These are phyloP conservation scores for Lachancea kluyveri DNA, from an alignment of 805 yeast species.

Conservation along the genomic window DNA sequence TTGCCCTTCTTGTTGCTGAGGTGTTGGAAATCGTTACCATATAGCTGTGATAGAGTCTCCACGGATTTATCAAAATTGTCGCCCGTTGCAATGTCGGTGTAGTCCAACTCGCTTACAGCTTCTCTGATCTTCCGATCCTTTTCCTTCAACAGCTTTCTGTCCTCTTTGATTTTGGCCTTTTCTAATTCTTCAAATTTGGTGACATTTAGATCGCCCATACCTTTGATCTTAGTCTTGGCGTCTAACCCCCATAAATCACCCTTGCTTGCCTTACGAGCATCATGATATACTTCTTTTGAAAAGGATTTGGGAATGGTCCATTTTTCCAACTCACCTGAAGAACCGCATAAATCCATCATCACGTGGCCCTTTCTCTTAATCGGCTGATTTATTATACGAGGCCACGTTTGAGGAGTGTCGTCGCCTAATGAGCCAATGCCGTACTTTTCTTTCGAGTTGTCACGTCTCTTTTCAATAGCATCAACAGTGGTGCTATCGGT, in stretches of 20 bases:
- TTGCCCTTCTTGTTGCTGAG: too few relatives aligned
- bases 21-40: slow-evolving; percentile 16
- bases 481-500: slow-evolving; percentile 38
- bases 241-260: slow-evolving; percentile 87
- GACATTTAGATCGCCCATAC: slow-evolving; percentile 21
- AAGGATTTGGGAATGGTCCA: slow-evolving; percentile 83
- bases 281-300: slow-evolving; percentile 73
- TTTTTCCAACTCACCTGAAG: slow-evolving; percentile 73
- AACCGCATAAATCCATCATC: slow-evolving; percentile 67
- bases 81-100: slow-evolving; percentile 2
- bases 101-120: slow-evolving; percentile 14
- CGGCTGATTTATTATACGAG: slow-evolving; percentile 70
- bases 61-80: slow-evolving; percentile 9
- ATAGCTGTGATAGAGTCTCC: slow-evolving; percentile 12
- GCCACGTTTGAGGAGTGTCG: slow-evolving; percentile 43
- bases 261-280: slow-evolving; percentile 76
- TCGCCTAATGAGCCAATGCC: slow-evolving; percentile 22
- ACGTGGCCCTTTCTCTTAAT: slow-evolving; percentile 78
- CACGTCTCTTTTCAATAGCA: slow-evolving; percentile 37
- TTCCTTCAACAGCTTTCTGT: slow-evolving; percentile 14
- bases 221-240: slow-evolving; percentile 45
- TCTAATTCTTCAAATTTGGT: slow-evolving; percentile 22
- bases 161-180: slow-evolving; percentile 17
- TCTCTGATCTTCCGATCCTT: slow-evolving; percentile 16
- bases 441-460: slow-evolving; percentile 19